Evolutionary conservation across 1,284 basidiomycete genomes (phyloP).

Genomic region (Retiboletus flavoniger): DNA sequence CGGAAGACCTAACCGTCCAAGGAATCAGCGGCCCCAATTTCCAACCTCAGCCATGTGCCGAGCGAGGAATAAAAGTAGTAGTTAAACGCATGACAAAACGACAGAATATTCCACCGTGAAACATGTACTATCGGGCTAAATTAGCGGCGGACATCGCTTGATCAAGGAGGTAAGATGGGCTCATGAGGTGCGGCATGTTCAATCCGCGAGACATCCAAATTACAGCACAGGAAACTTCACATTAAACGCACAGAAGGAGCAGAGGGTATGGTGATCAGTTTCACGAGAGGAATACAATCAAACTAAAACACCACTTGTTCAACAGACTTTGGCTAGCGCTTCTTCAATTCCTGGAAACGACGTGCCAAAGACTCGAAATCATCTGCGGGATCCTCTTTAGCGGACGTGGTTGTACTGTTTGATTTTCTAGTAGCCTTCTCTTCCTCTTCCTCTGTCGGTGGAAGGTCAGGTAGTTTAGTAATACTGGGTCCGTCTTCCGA

Average conservation of each 20-base stretch:
- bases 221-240: constrained; percentile 12
- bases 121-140: not conserved
- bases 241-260: not conserved
- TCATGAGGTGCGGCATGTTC: constrained; percentile 8
- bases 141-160: constrained; percentile 24
- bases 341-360: constrained; percentile 80
- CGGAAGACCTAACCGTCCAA: not conserved
- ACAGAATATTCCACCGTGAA: not conserved
- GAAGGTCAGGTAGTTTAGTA: constrained; percentile 47
- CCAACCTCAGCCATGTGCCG: not conserved
- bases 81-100: not conserved
- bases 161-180: not conserved
- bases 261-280: constrained; percentile 8
- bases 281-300: not conserved
- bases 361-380: constrained; percentile 70
- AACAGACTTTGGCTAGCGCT: constrained; percentile 45
- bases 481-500: constrained; percentile 33
- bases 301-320: not conserved
- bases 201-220: constrained; percentile 6
- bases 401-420: not conserved
- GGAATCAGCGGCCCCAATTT: not conserved
- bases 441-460: constrained; percentile 44
- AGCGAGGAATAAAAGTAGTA: not conserved
- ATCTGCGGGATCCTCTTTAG: constrained; percentile 44
- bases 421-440: constrained; percentile 21